Conservation (phyloP, 306 rosid species). For the Carpinus viminea region DNA sequence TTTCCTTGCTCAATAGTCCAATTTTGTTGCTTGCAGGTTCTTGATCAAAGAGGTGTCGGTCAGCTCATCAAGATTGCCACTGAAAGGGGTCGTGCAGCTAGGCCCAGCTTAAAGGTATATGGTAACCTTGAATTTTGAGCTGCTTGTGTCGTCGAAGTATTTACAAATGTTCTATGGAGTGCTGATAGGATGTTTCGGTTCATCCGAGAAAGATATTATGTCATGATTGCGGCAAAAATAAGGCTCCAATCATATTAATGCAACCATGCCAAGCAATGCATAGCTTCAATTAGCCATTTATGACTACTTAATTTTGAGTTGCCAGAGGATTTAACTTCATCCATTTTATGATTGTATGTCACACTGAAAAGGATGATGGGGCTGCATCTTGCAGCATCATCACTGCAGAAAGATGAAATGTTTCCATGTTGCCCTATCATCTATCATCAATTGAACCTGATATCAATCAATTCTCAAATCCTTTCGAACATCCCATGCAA, state of each 20-base stretch:
- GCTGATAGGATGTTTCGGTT: neutral
- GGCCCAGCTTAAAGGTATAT: constrained; percentile 77
- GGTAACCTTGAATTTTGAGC: neutral
- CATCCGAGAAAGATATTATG: neutral
- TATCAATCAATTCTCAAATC: neutral
- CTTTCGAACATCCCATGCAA: neutral
- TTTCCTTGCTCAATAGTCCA: neutral
- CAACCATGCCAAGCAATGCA: neutral
- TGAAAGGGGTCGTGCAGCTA: constrained; percentile 83
- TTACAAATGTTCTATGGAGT: neutral
- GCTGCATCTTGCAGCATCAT: neutral
- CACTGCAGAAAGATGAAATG: neutral
- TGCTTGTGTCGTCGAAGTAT: neutral
- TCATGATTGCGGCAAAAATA: neutral
- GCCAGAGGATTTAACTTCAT: neutral
- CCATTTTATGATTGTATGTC: neutral
- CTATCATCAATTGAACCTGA: neutral
- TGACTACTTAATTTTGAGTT: neutral
- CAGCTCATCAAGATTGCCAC: constrained; percentile 86
- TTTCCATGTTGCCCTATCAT: neutral
- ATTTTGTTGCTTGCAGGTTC: constrained; percentile 58
- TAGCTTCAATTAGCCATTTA: neutral
- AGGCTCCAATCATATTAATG: neutral
- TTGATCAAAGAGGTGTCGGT: constrained; percentile 95
- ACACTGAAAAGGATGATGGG: neutral